Conservation (phyloP, 139 green algal species). For the Picochlorum sp. region DNA sequence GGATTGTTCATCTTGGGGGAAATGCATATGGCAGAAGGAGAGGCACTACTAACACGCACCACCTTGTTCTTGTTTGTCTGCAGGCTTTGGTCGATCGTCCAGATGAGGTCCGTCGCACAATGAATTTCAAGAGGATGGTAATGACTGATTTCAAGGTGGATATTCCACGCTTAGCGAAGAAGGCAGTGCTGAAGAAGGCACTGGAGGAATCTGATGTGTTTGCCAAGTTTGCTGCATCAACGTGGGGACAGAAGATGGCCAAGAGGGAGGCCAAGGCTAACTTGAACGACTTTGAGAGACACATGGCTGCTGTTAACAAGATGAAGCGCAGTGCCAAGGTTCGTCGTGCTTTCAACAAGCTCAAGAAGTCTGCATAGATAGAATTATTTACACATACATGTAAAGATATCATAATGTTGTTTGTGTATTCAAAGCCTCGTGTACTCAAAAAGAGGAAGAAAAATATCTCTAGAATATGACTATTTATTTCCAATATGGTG, state of each 20-base stretch:
- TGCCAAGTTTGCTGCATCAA: slow-evolving; percentile 73
- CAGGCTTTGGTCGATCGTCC: slow-evolving; percentile 91
- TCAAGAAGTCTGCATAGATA: slow-evolving; percentile 61
- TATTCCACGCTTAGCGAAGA: slow-evolving; percentile 76
- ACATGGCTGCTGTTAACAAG: slow-evolving; percentile 64
- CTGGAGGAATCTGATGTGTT: slow-evolving; percentile 67
- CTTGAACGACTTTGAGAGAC: slow-evolving; percentile 90
- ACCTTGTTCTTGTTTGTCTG: not conserved
- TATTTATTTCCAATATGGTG: too few species aligned
- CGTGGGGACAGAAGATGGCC: slow-evolving; percentile 53
- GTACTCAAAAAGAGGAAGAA: too few species aligned
- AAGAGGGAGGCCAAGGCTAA: slow-evolving; percentile 45
- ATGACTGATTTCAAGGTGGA: slow-evolving; percentile 93
- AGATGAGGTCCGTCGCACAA: slow-evolving; percentile 49
- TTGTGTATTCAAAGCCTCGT: too few species aligned
- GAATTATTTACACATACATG: not conserved
- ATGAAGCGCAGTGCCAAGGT: slow-evolving; percentile 51
- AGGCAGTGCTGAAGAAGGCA: slow-evolving; percentile 75
- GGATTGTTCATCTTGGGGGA: too few species aligned
- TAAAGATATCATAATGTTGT: not conserved
- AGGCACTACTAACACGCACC: too few species aligned
- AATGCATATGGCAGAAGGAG: too few species aligned
- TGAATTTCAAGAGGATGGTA: slow-evolving; percentile 88
- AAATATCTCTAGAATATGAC: too few species aligned
- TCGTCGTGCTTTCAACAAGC: slow-evolving; percentile 46